Base-by-base conservation (phyloP, 169 alveolate genomes). In the Plasmodium cynomolgi region DNA sequence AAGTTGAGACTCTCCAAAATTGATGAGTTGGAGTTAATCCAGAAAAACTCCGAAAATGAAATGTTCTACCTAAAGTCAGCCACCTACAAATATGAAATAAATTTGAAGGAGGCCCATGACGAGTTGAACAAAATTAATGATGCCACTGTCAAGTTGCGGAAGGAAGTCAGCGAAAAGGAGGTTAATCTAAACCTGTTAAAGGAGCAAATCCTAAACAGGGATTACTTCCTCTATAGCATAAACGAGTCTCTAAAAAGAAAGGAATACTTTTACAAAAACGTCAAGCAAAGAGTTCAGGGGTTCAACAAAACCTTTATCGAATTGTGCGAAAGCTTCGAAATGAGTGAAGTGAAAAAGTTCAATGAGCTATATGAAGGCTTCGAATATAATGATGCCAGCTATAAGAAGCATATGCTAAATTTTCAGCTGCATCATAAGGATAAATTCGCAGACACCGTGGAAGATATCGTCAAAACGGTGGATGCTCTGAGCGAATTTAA, bases 91-190 rank as follows among this genome's bases (percentile, higher is more conserved):
- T 71, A 71, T 91, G 95, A 91, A 71, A 73, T 82, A 11, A 91
- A 50, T 82, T 77, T 91, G 62, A 91, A 91, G 62, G 95, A 91
- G 62, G 91, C 95, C 7, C 95, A 91, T 82, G 92, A 91, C 75
- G 95, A 91, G 23, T 81, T 91, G 68, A 91, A 91, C 34, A 41
- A 47, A 81, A 91, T 56, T 9, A 91, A 74, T 50, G 95, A 91
- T 11, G 33, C 29, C 17, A 81, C 68, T 2, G 41, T 71, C 6
- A 68, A 73, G 58, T 33, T 81, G 68, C 23, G 77, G 41, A 91
- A 81, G 44, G 92, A 91, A 41, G 15, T 82, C 23, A 13, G 41
- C 23, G 95, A 91, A 81, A 26, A 23, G 11, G n/a, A 91, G 23
- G 75, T 47, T 33, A 82, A 23, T 47, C 54, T 29, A 33, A 80